Conservation (phyloP, 2,329 filamentous ascomycete species). For the Beauveria brongniartii region DNA sequence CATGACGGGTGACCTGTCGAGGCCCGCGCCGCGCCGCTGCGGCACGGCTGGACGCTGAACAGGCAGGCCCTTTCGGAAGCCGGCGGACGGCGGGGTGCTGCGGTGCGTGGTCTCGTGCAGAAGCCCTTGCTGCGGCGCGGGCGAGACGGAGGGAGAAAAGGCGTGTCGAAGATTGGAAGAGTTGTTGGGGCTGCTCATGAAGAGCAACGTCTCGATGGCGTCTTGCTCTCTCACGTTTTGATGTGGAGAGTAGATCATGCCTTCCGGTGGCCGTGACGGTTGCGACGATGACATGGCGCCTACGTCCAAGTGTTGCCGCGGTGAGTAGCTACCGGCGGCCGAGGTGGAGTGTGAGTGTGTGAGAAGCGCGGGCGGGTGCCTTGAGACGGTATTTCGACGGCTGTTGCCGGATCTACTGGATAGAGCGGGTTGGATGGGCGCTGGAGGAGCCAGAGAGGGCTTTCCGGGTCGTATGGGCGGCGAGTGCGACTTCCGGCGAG, state of each 20-base stretch:
- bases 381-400: conserved; percentile 43
- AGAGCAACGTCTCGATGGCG: conserved; percentile 70
- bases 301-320: conserved; percentile 32
- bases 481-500: conserved; percentile 25
- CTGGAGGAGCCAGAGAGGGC: conserved; percentile 42
- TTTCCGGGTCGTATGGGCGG: conserved; percentile 29
- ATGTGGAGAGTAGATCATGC: conserved; percentile 55
- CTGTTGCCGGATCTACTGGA: conserved; percentile 31
- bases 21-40: conserved; percentile 37
- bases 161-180: conserved; percentile 53
- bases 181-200: conserved; percentile 74
- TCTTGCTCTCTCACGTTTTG: conserved; percentile 69
- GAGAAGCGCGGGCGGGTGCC: conserved; percentile 42
- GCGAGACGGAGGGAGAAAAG: conserved; percentile 37
- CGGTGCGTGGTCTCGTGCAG: conserved; percentile 17
- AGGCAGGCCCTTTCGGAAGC: conserved; percentile 45
- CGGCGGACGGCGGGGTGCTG: conserved; percentile 34
- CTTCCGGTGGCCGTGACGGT: conserved; percentile 34
- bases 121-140: conserved; percentile 19
- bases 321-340: conserved; percentile 26
- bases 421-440: conserved; percentile 46
- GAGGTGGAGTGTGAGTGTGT: conserved; percentile 41
- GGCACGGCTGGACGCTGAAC: conserved; percentile 35
- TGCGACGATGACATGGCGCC: conserved; percentile 26
- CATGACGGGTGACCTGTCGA: conserved; percentile 38